These are phyloP conservation scores for Saccharomycopsis vini DNA, from an alignment of 805 yeast genomes.

Conservation along the genomic window DNA sequence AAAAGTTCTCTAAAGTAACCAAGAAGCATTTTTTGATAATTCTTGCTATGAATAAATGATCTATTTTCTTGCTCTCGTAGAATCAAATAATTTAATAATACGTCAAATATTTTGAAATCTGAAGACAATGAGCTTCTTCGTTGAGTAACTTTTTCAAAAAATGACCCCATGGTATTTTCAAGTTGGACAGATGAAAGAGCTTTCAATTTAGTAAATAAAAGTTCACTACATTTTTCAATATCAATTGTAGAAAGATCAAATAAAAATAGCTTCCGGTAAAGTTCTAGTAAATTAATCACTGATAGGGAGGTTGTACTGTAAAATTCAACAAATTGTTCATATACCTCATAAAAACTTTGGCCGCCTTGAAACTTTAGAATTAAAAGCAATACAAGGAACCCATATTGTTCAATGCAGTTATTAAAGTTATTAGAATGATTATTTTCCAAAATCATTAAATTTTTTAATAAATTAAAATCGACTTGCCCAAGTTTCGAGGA, in stretches of 20 bases:
- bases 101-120: too few species aligned
- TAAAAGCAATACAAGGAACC: neutral
- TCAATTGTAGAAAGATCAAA: too few species aligned
- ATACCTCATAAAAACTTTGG: too few species aligned
- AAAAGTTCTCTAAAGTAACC: neutral
- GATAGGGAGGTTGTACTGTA: neutral
- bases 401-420: neutral
- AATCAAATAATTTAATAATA: too few species aligned
- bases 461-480: slow-evolving; percentile 1
- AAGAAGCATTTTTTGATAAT: neutral
- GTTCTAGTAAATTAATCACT: slow-evolving; percentile 1
- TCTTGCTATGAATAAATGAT: neutral
- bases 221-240: too few species aligned
- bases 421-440: neutral
- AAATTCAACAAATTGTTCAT: neutral
- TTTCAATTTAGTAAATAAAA: neutral
- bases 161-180: neutral
- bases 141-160: too few species aligned
- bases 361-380: too few species aligned
- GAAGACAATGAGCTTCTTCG: too few species aligned
- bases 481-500: neutral
- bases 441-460: slow-evolving; percentile 2
- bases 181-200: slow-evolving; percentile 9
- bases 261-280: neutral
- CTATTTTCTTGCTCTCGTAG: neutral